phyloP scores from a whole-genome alignment of 2,329 filamentous ascomycete species.

The Scleromitrula shiraiana region DNA sequence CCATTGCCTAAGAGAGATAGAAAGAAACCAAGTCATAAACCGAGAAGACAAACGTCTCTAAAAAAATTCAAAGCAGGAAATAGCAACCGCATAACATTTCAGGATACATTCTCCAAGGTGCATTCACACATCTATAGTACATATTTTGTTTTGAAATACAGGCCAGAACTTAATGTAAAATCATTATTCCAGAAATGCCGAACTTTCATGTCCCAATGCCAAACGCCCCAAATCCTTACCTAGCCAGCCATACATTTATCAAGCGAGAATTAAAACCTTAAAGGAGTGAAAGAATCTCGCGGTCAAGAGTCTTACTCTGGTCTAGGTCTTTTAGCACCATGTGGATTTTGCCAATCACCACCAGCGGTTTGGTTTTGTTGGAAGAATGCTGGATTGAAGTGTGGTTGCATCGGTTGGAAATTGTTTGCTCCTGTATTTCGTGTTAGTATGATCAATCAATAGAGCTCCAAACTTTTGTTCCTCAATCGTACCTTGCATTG shows the following conservation, averaged over 20 bases:
- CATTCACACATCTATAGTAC: constrained; percentile 8
- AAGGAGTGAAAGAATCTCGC: background rate
- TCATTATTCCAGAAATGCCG: constrained; percentile 7
- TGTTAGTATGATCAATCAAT: background rate
- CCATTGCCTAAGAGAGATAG: no score
- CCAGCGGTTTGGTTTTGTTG: constrained; percentile 39
- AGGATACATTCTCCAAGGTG: constrained; percentile 1
- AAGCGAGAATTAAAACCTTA: background rate
- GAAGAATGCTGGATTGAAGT: constrained; percentile 71
- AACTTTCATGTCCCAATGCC: constrained; percentile 1
- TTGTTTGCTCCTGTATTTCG: constrained; percentile 34
- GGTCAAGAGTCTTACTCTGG: constrained; percentile 47
- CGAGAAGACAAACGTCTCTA: background rate
- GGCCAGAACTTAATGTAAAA: constrained; percentile 6
- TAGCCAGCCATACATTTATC: background rate
- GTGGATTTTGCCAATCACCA: constrained; percentile 67
- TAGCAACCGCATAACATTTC: constrained; percentile 1
- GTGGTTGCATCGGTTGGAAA: constrained; percentile 60
- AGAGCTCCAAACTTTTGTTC: background rate
- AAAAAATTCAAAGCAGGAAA: background rate
- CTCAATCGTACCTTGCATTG: constrained; percentile 55
- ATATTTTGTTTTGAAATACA: constrained; percentile 10
- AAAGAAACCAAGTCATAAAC: background rate
- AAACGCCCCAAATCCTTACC: constrained; percentile 6
- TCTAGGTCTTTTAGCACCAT: constrained; percentile 70